phyloP scores from a whole-genome alignment of 2,329 filamentous ascomycete species.

The Leptographium radiaticola region DNA sequence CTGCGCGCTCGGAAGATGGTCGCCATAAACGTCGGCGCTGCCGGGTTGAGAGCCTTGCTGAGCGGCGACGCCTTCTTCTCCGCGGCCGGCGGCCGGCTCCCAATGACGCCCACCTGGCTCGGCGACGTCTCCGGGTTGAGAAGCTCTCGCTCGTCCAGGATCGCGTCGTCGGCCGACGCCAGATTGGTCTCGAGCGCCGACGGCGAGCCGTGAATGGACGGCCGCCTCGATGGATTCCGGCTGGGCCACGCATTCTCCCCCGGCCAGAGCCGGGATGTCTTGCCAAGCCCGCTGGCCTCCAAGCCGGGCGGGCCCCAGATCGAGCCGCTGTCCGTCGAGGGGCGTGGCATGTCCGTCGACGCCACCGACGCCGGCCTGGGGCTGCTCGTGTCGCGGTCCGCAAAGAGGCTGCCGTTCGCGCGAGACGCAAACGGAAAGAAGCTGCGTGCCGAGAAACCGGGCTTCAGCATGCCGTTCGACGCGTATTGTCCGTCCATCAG shows the following conservation, averaged over 20 bases:
- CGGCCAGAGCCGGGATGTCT: constrained; percentile 53
- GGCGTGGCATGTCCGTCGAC: constrained; percentile 58
- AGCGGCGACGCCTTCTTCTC: constrained; percentile 28
- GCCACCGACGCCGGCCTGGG: constrained; percentile 58
- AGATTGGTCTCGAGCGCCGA: constrained; percentile 47
- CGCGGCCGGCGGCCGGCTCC: constrained; percentile 50
- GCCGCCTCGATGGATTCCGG: constrained; percentile 63
- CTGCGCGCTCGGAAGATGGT: constrained; percentile 43
- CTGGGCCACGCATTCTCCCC: constrained; percentile 38
- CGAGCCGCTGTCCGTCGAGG: constrained; percentile 65
- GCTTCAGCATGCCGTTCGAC: constrained; percentile 17
- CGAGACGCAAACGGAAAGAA: constrained; percentile 38
- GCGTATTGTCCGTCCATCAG: constrained; percentile 19
- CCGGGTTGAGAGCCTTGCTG: constrained; percentile 64
- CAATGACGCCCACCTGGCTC: constrained; percentile 58
- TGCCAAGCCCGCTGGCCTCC: constrained; percentile 27
- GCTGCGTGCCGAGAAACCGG: constrained; percentile 25
- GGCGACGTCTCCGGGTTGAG: constrained; percentile 38
- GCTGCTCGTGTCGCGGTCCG: constrained; percentile 42
- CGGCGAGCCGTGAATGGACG: constrained; percentile 68
- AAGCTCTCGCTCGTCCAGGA: constrained; percentile 44
- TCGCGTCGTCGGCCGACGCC: constrained; percentile 51
- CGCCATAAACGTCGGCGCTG: constrained; percentile 76
- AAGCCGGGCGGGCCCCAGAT: constrained; percentile 53
- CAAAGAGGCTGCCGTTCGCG: constrained; percentile 29